phyloP scores from a whole-genome alignment of 2,329 filamentous ascomycete genomes.

The Knufia petricola region DNA sequence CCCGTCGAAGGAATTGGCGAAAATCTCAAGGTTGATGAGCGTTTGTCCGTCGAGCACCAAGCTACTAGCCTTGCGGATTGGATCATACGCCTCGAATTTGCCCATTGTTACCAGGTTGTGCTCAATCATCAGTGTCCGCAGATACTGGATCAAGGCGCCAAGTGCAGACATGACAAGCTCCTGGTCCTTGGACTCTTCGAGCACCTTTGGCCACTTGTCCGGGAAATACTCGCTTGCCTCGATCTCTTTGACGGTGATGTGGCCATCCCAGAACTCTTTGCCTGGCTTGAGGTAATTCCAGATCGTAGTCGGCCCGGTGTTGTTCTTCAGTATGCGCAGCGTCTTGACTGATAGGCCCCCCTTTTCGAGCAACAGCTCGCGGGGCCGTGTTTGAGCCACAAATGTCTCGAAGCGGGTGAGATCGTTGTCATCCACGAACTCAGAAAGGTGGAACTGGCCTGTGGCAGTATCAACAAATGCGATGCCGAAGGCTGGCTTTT shows the following conservation, averaged over 20 bases:
- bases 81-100: constrained; percentile 85
- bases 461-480: constrained; percentile 93
- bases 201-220: constrained; percentile 66
- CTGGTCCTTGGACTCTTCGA: constrained; percentile 64
- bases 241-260: constrained; percentile 71
- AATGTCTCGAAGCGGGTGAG: constrained; percentile 97
- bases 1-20: constrained; percentile 85
- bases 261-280: constrained; percentile 84
- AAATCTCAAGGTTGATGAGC: constrained; percentile 94
- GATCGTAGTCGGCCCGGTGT: constrained; percentile 80
- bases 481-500: constrained; percentile 75
- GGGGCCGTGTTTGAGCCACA: constrained; percentile 80
- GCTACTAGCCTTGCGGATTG: constrained; percentile 81
- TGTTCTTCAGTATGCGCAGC: constrained; percentile 89
- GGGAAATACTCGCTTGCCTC: constrained; percentile 71
- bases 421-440: constrained; percentile 84
- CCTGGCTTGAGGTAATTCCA: constrained; percentile 88
- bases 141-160: constrained; percentile 78
- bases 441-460: constrained; percentile 85
- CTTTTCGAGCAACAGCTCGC: constrained; percentile 84
- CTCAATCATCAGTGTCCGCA: constrained; percentile 80
- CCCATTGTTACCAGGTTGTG: constrained; percentile 75
- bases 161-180: constrained; percentile 83
- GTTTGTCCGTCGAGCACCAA: constrained; percentile 92
- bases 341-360: constrained; percentile 77